Evolutionary conservation across 2,329 filamentous ascomycete species (phyloP), one percentile per base, ranked within the genome.

Genomic region (Dactylellina leptospora): DNA sequence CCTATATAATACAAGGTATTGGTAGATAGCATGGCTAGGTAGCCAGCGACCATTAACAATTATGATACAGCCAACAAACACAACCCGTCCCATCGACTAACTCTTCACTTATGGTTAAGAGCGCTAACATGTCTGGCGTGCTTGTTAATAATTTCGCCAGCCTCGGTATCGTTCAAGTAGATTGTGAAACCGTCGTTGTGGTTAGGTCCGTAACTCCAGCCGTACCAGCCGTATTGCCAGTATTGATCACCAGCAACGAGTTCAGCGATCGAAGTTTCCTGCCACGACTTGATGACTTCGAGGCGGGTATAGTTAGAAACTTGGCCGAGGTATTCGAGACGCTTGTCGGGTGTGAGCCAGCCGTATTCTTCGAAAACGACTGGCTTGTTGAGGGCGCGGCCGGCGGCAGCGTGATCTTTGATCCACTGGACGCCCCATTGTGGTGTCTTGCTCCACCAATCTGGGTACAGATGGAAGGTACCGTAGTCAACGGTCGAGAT

Each of bases 101-200:
- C n/a, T 42, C 51, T 48, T 40, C 58, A 71, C 38, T 50, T 36
- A 28, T 71, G 66, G 53, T 79, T 79, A 23, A 80, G 77, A 9
- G 70, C 78, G 10, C 82, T 79, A 42, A 83, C 78, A 6, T 77
- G 78, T 70, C 78, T 79, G 1, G 82, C 82, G 54, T 84, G 82
- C 56, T 81, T 77, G 66, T 82, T 82, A 0, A 84, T 79, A 47
- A 84, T 74, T 9, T 77, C 72, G 75, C 81, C 76, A 0, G 82
- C 83, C 76, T 85, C 80, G 2, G 80, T 79, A 10, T 83, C 81
- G 23, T 86, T 84, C 27, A 85, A 74, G 74, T 81, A 86, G 51
- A 86, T 85, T 0, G 84, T 86, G 75, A 86, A 86, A 0, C 84
- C 84, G 58, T 86, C 84, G 44, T 86, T 79, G 54, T 86, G 79